A percentile compares a stretch with the other conserved stretches of the same genome.
These are phyloP conservation scores for Fusarium mundagurra DNA, from an alignment of 2,329 filamentous ascomycete species.

Conservation along the genomic window DNA sequence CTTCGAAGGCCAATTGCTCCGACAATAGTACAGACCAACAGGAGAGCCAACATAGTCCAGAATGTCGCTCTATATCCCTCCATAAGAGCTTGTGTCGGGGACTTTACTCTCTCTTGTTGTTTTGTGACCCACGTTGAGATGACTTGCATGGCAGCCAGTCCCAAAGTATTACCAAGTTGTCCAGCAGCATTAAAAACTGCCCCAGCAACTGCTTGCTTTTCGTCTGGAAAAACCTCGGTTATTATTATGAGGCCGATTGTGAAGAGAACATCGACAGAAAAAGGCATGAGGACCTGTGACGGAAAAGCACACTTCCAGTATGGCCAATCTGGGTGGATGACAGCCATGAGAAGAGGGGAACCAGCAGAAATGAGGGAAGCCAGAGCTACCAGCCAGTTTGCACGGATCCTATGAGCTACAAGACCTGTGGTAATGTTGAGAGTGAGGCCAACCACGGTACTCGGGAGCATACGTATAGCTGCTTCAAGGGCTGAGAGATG, in stretches of 20 bases:
- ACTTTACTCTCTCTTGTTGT: slow-evolving; percentile 38
- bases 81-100: slow-evolving; percentile 49
- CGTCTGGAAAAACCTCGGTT: slow-evolving; percentile 61
- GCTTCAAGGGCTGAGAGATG: slow-evolving; percentile 55
- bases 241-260: slow-evolving; percentile 65
- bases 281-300: slow-evolving; percentile 53
- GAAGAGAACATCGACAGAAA: slow-evolving; percentile 60
- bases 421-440: slow-evolving; percentile 55
- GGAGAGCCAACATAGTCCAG: slow-evolving; percentile 59
- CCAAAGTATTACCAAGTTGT: slow-evolving; percentile 63
- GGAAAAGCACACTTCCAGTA: slow-evolving; percentile 62
- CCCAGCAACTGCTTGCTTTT: slow-evolving; percentile 66
- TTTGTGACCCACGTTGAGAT: slow-evolving; percentile 53
- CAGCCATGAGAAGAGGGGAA: slow-evolving; percentile 64
- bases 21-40: slow-evolving; percentile 51
- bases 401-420: slow-evolving; percentile 53
- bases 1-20: slow-evolving; percentile 49
- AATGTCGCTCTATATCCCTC: slow-evolving; percentile 60
- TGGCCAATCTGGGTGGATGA: slow-evolving; percentile 55
- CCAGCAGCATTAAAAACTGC: too few species aligned
- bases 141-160: slow-evolving; percentile 57
- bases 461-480: slow-evolving; percentile 55
- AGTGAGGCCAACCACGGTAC: slow-evolving; percentile 53
- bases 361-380: slow-evolving; percentile 54
- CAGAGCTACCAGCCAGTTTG: slow-evolving; percentile 50